These are phyloP conservation scores for Russula griseocarnosa DNA, from an alignment of 768 basidiomycete species.

Conservation along the genomic window DNA sequence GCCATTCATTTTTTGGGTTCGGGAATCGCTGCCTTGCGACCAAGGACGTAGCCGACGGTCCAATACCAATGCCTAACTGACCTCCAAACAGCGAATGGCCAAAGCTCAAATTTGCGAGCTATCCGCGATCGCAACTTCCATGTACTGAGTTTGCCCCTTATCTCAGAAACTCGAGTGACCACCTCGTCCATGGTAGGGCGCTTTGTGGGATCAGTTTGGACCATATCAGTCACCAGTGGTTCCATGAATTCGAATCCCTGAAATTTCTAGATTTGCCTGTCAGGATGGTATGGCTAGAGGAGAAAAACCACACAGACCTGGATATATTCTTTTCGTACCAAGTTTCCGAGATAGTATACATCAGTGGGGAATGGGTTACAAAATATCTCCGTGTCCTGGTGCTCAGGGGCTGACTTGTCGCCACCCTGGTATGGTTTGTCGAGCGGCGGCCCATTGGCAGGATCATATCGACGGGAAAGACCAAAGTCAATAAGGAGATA, in stretches of 20 bases:
- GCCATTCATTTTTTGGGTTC: neutral
- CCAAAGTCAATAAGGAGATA: conserved; percentile 36
- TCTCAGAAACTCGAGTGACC: conserved; percentile 24
- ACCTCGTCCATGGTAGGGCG: conserved; percentile 37
- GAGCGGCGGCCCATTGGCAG: neutral
- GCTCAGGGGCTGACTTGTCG: conserved; percentile 31
- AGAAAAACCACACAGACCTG: neutral
- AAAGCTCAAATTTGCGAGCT: conserved; percentile 1
- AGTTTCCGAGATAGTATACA: conserved; percentile 32
- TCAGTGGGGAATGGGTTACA: conserved; percentile 32
- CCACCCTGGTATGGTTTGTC: conserved; percentile 29
- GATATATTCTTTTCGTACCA: conserved; percentile 22
- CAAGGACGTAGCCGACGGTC: neutral
- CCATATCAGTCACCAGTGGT: conserved; percentile 34
- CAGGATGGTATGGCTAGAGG: neutral
- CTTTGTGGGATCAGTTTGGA: conserved; percentile 35
- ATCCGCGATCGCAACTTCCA: conserved; percentile 3
- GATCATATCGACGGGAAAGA: conserved; percentile 28
- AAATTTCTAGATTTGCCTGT: neutral
- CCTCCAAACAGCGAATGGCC: neutral
- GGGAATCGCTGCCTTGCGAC: neutral
- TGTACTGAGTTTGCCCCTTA: neutral
- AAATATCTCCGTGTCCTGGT: neutral
- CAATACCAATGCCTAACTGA: neutral
- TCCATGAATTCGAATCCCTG: conserved; percentile 6